Conservation (phyloP, 179 eudicot species). For the Beta corolliflora region DNA sequence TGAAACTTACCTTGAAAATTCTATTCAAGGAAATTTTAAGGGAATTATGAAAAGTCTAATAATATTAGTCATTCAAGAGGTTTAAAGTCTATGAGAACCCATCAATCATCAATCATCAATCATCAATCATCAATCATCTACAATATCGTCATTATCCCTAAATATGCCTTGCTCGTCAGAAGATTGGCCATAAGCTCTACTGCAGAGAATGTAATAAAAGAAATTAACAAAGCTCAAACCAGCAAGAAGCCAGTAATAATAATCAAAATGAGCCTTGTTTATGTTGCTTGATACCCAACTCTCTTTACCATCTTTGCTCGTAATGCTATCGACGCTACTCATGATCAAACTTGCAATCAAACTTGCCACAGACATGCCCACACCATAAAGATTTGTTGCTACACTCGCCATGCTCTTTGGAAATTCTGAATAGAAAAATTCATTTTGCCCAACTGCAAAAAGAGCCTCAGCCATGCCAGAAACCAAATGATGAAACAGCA, state of each 20-base stretch:
- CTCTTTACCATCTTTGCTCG: conserved; percentile 36
- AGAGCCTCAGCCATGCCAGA: conserved; percentile 45
- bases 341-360: conserved; percentile 38
- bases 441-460: conserved; percentile 42
- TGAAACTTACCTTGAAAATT: no score
- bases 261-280: conserved; percentile 53
- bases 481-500: conserved; percentile 34
- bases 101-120: no score
- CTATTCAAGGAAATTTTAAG: no score
- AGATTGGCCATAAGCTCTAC: conserved; percentile 42
- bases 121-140: neutral
- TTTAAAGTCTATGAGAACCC: no score
- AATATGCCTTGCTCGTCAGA: conserved; percentile 7
- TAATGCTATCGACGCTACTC: conserved; percentile 35
- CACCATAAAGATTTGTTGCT: conserved; percentile 29
- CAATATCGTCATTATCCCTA: conserved; percentile 8
- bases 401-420: conserved; percentile 56
- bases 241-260: conserved; percentile 46
- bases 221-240: conserved; percentile 36
- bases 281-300: conserved; percentile 53
- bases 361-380: conserved; percentile 32
- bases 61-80: no score
- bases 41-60: no score
- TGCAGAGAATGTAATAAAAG: conserved; percentile 39
- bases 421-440: conserved; percentile 47